Percentiles rank a stretch among this genome's conserved stretches.
These are phyloP conservation scores for Zymoseptoria tritici DNA, from an alignment of 2,329 filamentous ascomycete genomes.

Conservation along the genomic window DNA sequence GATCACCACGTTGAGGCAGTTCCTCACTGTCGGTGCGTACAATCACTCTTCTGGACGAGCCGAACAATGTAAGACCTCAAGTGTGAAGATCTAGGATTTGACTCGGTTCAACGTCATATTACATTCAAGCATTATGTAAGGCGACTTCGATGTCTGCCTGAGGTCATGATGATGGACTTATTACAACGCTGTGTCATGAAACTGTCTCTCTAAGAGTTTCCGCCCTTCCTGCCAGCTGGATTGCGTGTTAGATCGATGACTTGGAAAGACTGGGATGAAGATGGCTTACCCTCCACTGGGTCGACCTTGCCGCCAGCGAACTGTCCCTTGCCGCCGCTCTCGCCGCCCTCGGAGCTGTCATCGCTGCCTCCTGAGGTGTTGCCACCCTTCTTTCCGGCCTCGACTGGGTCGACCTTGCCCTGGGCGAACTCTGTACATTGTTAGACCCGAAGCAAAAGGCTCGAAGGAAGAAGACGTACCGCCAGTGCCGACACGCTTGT, in stretches of 20 bases:
- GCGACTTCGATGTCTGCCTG: not conserved
- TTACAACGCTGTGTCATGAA: not conserved
- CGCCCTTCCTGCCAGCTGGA: constrained; percentile 9
- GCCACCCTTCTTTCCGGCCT: constrained; percentile 36
- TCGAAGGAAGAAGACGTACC: constrained; percentile 3
- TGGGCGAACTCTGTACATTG: constrained; percentile 31
- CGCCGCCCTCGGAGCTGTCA: constrained; percentile 8
- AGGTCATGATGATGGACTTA: not conserved
- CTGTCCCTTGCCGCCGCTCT: constrained; percentile 18
- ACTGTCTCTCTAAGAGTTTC: constrained; percentile 4
- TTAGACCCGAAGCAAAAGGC: not conserved
- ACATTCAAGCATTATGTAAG: not conserved
- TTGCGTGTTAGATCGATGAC: not conserved
- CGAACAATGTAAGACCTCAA: not conserved
- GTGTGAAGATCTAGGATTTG: not conserved
- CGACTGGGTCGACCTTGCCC: constrained; percentile 36
- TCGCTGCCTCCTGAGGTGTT: constrained; percentile 16
- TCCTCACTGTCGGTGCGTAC: too few relatives aligned
- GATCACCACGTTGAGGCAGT: not conserved
- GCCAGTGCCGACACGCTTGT: constrained; percentile 36
- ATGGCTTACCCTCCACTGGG: not conserved
- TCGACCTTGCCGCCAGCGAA: constrained; percentile 17
- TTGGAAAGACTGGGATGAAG: not conserved
- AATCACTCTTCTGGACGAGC: not conserved
- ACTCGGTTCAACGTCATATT: not conserved